Conservation (phyloP, 108 stramenopile species). For the Stephanodiscus triporus region DNA sequence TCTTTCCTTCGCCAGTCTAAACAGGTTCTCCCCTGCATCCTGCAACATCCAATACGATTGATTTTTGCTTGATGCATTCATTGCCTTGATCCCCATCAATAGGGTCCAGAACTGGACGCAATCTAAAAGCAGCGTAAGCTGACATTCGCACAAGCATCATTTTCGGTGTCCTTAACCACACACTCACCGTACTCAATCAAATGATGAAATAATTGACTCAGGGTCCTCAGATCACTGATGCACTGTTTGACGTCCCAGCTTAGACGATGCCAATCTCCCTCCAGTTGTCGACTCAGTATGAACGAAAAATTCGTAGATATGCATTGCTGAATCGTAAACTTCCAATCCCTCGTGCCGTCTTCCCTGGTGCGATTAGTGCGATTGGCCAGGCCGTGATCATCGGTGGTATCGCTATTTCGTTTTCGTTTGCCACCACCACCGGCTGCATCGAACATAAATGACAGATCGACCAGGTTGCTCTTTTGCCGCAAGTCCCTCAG, state of each 20-base stretch:
- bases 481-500: slow-evolving; percentile 83
- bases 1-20: slow-evolving; percentile 89
- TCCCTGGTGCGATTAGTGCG: neutral
- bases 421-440: slow-evolving; percentile 17
- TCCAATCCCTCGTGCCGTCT: slow-evolving; percentile 35
- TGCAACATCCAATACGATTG: slow-evolving; percentile 92
- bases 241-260: slow-evolving; percentile 85
- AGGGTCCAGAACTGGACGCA: slow-evolving; percentile 89
- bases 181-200: slow-evolving; percentile 74
- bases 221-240: slow-evolving; percentile 81
- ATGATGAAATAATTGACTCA: slow-evolving; percentile 90
- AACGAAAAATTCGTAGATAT: slow-evolving; percentile 88
- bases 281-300: slow-evolving; percentile 85
- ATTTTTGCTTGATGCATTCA: slow-evolving; percentile 60
- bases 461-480: slow-evolving; percentile 71
- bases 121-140: slow-evolving; percentile 52
- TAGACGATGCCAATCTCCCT: slow-evolving; percentile 96
- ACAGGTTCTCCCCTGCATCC: slow-evolving; percentile 86
- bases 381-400: neutral
- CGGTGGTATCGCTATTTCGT: slow-evolving; percentile 3
- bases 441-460: slow-evolving; percentile 31
- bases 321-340: slow-evolving; percentile 89
- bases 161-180: neutral
- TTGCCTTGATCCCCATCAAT: slow-evolving; percentile 74
- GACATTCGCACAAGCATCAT: neutral